A percentile compares a stretch with the other conserved stretches of the same genome.
Evolutionary conservation across 768 basidiomycete genomes (phyloP).

Genomic region (Boletus edulis): DNA sequence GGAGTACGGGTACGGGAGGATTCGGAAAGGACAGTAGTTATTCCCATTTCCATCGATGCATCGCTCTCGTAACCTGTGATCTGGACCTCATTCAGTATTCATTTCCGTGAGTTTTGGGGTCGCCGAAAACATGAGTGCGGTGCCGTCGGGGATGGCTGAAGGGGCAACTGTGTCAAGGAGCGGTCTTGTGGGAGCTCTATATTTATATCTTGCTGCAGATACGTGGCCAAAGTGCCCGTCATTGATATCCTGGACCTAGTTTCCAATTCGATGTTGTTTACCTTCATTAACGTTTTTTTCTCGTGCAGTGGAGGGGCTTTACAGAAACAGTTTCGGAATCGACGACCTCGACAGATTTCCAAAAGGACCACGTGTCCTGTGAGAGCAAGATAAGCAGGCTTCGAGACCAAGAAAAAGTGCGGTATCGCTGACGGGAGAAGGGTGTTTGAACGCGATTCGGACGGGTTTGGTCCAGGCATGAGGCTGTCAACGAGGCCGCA

Average conservation of each 20-base stretch:
- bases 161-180: background rate
- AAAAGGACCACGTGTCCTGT: background rate
- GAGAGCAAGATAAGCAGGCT: background rate
- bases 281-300: background rate
- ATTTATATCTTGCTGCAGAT: background rate
- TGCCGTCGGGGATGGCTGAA: background rate
- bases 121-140: background rate
- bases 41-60: background rate
- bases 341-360: background rate
- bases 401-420: background rate
- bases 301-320: no score
- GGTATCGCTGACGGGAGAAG: background rate
- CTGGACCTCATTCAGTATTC: background rate
- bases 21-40: no score
- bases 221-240: background rate
- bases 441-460: background rate
- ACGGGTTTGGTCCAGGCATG: background rate
- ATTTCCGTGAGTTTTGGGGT: conserved; percentile 6
- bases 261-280: background rate
- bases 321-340: background rate
- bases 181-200: background rate
- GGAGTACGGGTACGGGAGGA: no score
- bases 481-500: conserved; percentile 15
- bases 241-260: background rate
- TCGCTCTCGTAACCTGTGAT: background rate